Evolutionary conservation across 2,329 filamentous ascomycete genomes (phyloP), one percentile per base, ranked within the genome.

Genomic region (Fusarium incarnatum): DNA sequence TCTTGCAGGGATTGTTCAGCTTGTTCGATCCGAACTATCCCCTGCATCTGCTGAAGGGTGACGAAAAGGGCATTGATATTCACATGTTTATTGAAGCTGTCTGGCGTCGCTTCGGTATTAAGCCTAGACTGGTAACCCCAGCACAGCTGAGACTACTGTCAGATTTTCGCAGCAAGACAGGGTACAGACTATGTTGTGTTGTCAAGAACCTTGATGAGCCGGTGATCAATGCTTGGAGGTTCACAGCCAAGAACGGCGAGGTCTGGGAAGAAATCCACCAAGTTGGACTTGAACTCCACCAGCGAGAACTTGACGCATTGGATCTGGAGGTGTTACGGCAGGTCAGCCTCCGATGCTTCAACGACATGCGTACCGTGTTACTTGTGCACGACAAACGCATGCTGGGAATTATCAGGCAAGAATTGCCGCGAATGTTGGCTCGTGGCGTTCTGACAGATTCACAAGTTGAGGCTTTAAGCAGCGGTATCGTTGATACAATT

Each of bases 351-450:
- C 73, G 77, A 11, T 81, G 81, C 54, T 79, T 81, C 56, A 83
- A 83, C 44, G 81, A 83, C 57, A 71, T 83, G 67, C 77, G 81
- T 0, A 83, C 81, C 0, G 72, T 83, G 8, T 67, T 82, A 12
- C 64, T 83, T 2, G 77, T 81, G 1, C 81, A 83, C 59, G 81
- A 83, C 67, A 83, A 83, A 62, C 78, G 81, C 5, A 81, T 83
- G 79, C 68, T 83, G 1, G 80, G 80, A 11, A 76, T 83, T 13
- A 64, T 83, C 6, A 75, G 68, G 34, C 77, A 81, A 50, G 80
- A 83, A 56, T 59, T 81, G 0, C 55, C 65, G 6, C n/a, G 45
- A 0, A 56, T 83, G 8, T 60, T 78, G 6, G 58, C 32, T 2
- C 71, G 73, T 2, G 22, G 58, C 2, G 75, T 77, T 2, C 54